These are phyloP conservation scores for Arachis hypogaea DNA, from an alignment of 306 rosid genomes.

Conservation along the genomic window DNA sequence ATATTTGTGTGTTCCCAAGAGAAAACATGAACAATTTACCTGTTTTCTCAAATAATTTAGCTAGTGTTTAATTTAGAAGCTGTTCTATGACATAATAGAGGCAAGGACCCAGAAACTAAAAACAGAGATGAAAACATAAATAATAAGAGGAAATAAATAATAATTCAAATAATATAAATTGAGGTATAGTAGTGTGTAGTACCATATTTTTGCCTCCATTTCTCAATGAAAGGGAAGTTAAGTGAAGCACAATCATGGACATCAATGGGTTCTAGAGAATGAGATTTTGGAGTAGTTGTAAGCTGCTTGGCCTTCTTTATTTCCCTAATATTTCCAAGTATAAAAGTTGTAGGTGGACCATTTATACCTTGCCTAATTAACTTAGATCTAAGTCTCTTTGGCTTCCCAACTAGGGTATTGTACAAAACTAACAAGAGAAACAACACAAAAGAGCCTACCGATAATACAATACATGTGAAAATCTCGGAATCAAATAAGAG, in stretches of 20 bases:
- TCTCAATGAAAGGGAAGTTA: conserved; percentile 44
- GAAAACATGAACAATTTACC: conserved; percentile 48
- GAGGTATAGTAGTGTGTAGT: neutral
- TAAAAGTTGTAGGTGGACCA: conserved; percentile 51
- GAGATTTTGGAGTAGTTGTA: neutral
- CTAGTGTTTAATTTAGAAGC: no score
- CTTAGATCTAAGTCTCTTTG: conserved; percentile 39
- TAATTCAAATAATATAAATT: no score
- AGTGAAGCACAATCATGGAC: conserved; percentile 41
- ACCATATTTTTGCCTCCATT: conserved; percentile 51
- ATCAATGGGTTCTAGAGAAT: neutral
- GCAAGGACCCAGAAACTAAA: no score
- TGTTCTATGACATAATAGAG: no score
- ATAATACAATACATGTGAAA: conserved; percentile 15
- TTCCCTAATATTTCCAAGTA: conserved; percentile 51
- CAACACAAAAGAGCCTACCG: conserved; percentile 28
- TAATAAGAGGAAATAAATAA: no score
- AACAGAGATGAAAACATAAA: no score
- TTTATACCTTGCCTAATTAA: conserved; percentile 54
- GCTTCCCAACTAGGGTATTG: conserved; percentile 35
- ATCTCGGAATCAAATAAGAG: conserved; percentile 32
- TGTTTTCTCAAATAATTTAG: neutral
- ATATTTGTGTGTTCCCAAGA: conserved; percentile 49
- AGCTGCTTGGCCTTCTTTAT: conserved; percentile 33
- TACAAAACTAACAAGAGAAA: conserved; percentile 7